Conservation (phyloP, 1,284 basidiomycete species). For the Tilletiopsis washingtonensis region DNA sequence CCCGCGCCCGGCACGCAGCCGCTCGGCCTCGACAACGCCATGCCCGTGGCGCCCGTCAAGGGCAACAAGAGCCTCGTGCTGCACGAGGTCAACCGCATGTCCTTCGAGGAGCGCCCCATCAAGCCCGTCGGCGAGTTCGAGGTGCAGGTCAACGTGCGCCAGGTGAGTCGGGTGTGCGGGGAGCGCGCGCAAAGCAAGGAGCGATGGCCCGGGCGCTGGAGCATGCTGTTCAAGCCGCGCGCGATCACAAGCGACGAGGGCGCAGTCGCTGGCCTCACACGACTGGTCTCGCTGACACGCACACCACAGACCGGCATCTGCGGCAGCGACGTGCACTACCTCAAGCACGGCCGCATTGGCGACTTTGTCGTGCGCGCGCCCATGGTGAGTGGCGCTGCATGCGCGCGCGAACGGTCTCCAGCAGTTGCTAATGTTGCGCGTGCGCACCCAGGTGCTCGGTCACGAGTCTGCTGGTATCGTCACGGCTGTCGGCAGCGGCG, state of each 20-base stretch:
- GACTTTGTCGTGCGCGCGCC: constrained; percentile 68
- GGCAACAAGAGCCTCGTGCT: constrained; percentile 71
- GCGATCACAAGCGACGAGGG: not conserved
- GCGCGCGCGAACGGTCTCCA: no score
- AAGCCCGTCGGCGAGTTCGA: constrained; percentile 59
- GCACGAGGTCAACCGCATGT: constrained; percentile 62
- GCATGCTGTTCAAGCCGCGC: no score
- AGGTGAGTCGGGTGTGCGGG: constrained; percentile 48
- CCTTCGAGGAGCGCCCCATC: constrained; percentile 68
- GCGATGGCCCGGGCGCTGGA: no score
- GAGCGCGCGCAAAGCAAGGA: no score
- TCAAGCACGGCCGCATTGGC: constrained; percentile 47
- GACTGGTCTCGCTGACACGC: not conserved
- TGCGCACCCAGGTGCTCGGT: constrained; percentile 52
- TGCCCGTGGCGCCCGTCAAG: constrained; percentile 26
- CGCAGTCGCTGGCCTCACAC: not conserved
- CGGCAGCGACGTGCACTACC: constrained; percentile 57
- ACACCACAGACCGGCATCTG: constrained; percentile 64
- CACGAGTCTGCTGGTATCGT: constrained; percentile 59
- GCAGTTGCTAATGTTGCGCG: not conserved
- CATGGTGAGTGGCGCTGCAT: constrained; percentile 55
- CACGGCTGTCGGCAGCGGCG: constrained; percentile 59
- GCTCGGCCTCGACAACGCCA: constrained; percentile 34
- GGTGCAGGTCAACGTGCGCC: constrained; percentile 82
- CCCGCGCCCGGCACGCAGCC: not conserved